Evolutionary conservation across 2,329 filamentous ascomycete species (phyloP).

Genomic region (Alternaria ventricosa): DNA sequence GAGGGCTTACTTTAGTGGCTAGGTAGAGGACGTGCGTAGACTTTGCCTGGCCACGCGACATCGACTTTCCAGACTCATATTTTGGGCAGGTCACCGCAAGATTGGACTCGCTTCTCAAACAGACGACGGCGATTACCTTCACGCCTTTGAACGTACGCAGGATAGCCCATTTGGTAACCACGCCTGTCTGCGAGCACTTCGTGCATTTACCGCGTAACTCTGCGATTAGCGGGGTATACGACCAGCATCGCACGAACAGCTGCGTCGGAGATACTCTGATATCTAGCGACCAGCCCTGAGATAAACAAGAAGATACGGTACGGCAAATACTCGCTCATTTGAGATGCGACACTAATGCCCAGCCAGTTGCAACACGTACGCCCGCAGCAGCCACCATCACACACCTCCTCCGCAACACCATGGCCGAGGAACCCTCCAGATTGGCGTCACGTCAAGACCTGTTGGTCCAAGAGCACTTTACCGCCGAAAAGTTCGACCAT

Average conservation of each 20-base stretch:
- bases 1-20: neutral
- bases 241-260: neutral
- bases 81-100: neutral
- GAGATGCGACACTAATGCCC: neutral
- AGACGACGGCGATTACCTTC: neutral
- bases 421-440: neutral
- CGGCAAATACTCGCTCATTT: neutral
- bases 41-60: neutral
- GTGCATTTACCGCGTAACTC: neutral
- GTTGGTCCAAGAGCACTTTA: neutral
- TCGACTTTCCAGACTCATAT: neutral
- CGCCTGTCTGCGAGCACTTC: neutral
- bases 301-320: neutral
- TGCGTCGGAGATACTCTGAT: neutral
- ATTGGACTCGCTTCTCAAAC: neutral
- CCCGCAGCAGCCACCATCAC: neutral
- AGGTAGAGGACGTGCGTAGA: neutral
- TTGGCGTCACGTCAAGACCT: neutral
- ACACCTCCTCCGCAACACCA: neutral
- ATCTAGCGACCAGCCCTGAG: neutral
- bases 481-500: neutral
- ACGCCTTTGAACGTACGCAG: neutral
- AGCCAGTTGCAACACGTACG: neutral
- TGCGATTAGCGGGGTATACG: neutral
- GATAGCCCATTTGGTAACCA: neutral